These are phyloP conservation scores for Penicillium corylophilum DNA, from an alignment of 2,329 filamentous ascomycete genomes.

Conservation along the genomic window DNA sequence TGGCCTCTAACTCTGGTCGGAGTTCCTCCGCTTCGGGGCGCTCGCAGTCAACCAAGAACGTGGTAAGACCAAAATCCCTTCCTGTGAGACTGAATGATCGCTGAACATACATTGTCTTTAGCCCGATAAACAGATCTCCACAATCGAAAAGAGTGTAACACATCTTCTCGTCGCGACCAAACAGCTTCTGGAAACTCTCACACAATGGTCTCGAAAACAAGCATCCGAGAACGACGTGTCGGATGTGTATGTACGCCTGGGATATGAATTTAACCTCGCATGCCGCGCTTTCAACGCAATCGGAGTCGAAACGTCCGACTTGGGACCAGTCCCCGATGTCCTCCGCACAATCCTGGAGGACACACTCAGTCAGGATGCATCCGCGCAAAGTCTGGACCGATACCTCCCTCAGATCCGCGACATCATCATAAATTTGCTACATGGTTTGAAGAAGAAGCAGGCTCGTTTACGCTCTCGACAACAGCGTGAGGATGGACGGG, in stretches of 20 bases:
- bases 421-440: constrained; percentile 96
- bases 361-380: constrained; percentile 94
- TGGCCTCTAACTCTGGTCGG: constrained; percentile 63
- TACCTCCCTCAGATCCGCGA: constrained; percentile 93
- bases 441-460: constrained; percentile 95
- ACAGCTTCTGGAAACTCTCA: constrained; percentile 93
- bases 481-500: constrained; percentile 49
- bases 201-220: constrained; percentile 91
- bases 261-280: constrained; percentile 99
- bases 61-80: constrained; percentile 43
- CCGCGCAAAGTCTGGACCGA: constrained; percentile 85
- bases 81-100: not conserved
- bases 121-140: constrained; percentile 77
- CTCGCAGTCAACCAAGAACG: constrained; percentile 55
- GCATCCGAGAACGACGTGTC: constrained; percentile 94
- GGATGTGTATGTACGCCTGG: constrained; percentile 94
- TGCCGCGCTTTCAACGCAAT: constrained; percentile 96
- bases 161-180: constrained; percentile 97
- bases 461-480: constrained; percentile 70
- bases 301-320: constrained; percentile 88
- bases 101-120: constrained; percentile 31
- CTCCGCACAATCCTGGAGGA: constrained; percentile 89
- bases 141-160: constrained; percentile 98
- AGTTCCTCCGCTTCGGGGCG: constrained; percentile 66
- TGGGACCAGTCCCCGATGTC: constrained; percentile 92